Evolutionary conservation across 1,284 basidiomycete genomes (phyloP).

Genomic region (Phlebopus sp.): DNA sequence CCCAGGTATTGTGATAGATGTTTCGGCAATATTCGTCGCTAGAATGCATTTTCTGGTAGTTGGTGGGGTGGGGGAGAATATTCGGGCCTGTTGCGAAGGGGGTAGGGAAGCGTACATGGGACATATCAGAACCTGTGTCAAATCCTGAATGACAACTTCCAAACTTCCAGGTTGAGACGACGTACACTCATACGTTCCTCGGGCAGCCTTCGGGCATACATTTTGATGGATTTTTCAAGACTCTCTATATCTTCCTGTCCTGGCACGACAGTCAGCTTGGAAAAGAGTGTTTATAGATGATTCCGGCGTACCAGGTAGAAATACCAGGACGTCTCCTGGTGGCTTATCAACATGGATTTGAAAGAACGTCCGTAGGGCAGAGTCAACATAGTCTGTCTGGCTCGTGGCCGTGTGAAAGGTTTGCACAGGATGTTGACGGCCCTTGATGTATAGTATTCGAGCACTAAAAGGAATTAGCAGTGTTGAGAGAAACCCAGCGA

Average conservation of each 20-base stretch:
- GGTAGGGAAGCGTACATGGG: slow-evolving; percentile 87
- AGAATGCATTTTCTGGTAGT: slow-evolving; percentile 87
- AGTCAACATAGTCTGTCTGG: slow-evolving; percentile 85
- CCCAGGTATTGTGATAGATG: slow-evolving; percentile 95
- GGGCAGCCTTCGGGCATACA: slow-evolving; percentile 66
- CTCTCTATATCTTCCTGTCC: slow-evolving; percentile 98
- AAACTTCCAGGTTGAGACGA: slow-evolving; percentile 11
- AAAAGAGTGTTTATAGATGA: not conserved
- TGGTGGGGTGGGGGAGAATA: slow-evolving; percentile 70
- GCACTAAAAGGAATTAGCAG: slow-evolving; percentile 57
- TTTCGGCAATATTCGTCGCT: slow-evolving; percentile 97
- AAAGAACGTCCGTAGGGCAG: slow-evolving; percentile 86
- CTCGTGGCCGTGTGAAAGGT: slow-evolving; percentile 72
- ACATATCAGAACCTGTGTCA: slow-evolving; percentile 61
- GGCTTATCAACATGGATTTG: slow-evolving; percentile 84
- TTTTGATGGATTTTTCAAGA: slow-evolving; percentile 69
- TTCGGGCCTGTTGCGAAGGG: slow-evolving; percentile 73
- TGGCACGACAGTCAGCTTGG: slow-evolving; percentile 17
- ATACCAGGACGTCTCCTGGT: slow-evolving; percentile 89
- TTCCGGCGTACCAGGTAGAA: slow-evolving; percentile 70
- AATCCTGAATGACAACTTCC: not conserved
- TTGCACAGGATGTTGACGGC: slow-evolving; percentile 89
- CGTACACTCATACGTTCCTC: slow-evolving; percentile 50
- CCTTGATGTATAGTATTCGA: slow-evolving; percentile 87
- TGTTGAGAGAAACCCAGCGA: not conserved